Base-by-base conservation (phyloP, 163 green algal genomes). In the Scenedesmus sp. region DNA sequence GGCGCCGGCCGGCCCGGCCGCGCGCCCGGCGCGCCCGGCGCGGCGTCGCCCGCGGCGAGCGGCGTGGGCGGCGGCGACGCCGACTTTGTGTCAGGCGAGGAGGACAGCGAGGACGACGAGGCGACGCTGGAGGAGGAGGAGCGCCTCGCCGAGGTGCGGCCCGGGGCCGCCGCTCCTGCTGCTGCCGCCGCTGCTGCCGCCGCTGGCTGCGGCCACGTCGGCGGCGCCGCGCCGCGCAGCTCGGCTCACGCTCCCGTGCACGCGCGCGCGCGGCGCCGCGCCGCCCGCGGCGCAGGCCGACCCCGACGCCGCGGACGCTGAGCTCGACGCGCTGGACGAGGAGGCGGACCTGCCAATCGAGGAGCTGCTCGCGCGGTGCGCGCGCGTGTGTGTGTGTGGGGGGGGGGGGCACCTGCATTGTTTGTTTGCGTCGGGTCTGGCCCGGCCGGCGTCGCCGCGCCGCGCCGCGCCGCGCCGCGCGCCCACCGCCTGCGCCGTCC, bases 271-370 rank as follows among this genome's bases (percentile, higher is more conserved):
- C 60, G 48, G 67, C 73, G 18, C 13, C 82, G 65, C 45, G 0
- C 4, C n/a, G n/a, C n/a, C n/a, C n/a, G n/a, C n/a, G 10, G 17
- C 69, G 9, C 29, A 83, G 42, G 63, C 31, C 13, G 76, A 81
- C 34, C 70, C 51, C 5, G 69, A 75, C 3, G 64, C 58, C 13
- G 24, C n/a, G 22, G 71, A 86, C 33, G 76, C 87, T 17, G 85
- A 89, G 67, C 44, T 90, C 28, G 84, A 83, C 22, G 91, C 70
- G 3, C 81, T 97, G 58, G 87, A 88, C n/a, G 89, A 85, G n/a
- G 94, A 97, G 63, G 91, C 89, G 0, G 88, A 97, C 48, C 75
- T 97, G 80, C 85, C 92, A 4, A 63, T 98, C 2, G 93, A 96
- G 71, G 75, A 95, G 84, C 76, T 97, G 73, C 73, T 96, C 57